A percentile compares a stretch with the other conserved stretches of the same genome.
These are phyloP conservation scores for Epichloe amarillans DNA, from an alignment of 2,329 filamentous ascomycete species.

Conservation along the genomic window DNA sequence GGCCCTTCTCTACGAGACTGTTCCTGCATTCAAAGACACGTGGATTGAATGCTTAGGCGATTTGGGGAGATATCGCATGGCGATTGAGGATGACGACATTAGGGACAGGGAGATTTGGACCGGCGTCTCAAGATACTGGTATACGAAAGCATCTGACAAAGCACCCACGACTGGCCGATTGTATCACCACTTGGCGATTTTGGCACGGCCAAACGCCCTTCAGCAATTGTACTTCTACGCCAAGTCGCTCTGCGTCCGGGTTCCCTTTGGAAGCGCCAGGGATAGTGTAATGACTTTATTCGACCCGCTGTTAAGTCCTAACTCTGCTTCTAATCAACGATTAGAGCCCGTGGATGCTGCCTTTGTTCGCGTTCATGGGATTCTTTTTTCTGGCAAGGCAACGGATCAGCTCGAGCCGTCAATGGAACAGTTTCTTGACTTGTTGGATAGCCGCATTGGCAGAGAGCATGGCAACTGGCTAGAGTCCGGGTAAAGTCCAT, in stretches of 20 bases:
- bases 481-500: conserved; percentile 25
- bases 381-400: conserved; percentile 43
- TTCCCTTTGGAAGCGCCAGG: conserved; percentile 53
- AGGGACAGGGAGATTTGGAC: conserved; percentile 71
- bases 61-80: conserved; percentile 72
- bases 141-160: conserved; percentile 65
- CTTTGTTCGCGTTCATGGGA: conserved; percentile 51
- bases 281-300: conserved; percentile 61
- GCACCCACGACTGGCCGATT: conserved; percentile 63
- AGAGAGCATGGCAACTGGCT: conserved; percentile 36
- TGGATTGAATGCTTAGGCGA: conserved; percentile 94
- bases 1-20: conserved; percentile 73
- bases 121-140: conserved; percentile 70
- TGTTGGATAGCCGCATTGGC: conserved; percentile 45
- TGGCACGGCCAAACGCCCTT: conserved; percentile 55
- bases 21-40: conserved; percentile 68
- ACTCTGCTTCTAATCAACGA: conserved; percentile 17
- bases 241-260: conserved; percentile 54
- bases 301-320: conserved; percentile 35
- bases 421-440: conserved; percentile 33
- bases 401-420: conserved; percentile 32
- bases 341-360: conserved; percentile 35
- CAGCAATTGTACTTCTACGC: conserved; percentile 62
- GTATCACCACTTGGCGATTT: conserved; percentile 77
- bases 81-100: conserved; percentile 72